These are phyloP conservation scores for Septoria linicola DNA, from an alignment of 2,329 filamentous ascomycete species.

Conservation along the genomic window DNA sequence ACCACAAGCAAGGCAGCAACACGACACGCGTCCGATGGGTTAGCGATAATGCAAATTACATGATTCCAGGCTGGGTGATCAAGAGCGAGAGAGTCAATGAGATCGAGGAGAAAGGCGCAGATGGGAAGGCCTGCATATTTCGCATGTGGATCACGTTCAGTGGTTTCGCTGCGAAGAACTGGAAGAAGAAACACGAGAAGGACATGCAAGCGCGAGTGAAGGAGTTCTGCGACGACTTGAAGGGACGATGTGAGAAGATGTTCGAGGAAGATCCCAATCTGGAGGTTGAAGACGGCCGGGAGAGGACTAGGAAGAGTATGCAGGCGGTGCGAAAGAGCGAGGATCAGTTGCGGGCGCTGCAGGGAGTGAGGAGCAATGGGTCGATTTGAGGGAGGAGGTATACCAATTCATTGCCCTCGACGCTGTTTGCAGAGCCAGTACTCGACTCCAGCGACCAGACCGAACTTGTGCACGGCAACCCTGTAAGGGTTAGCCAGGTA, in stretches of 20 bases:
- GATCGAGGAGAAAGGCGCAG: conserved; percentile 41
- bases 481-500: too few species aligned
- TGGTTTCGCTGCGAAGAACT: conserved; percentile 43
- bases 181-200: conserved; percentile 45
- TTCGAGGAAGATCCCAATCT: conserved; percentile 8
- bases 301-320: conserved; percentile 14
- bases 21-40: conserved; percentile 37
- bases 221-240: conserved; percentile 17
- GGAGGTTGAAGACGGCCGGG: conserved; percentile 11
- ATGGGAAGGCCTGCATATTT: conserved; percentile 33
- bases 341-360: conserved; percentile 3
- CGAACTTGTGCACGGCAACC: too few species aligned
- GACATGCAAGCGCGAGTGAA: conserved; percentile 33
- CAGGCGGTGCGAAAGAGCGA: conserved; percentile 13
- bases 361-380: background rate
- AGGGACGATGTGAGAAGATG: conserved; percentile 12
- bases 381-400: conserved; percentile 10
- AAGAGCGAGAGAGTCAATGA: conserved; percentile 50
- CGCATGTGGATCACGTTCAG: conserved; percentile 49
- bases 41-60: conserved; percentile 33
- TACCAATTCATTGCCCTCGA: too few species aligned
- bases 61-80: conserved; percentile 39
- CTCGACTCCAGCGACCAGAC: too few species aligned
- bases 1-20: conserved; percentile 19
- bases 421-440: too few species aligned